These are phyloP conservation scores for Colletotrichum brevisporum DNA, from an alignment of 2,329 filamentous ascomycete genomes.

Conservation along the genomic window DNA sequence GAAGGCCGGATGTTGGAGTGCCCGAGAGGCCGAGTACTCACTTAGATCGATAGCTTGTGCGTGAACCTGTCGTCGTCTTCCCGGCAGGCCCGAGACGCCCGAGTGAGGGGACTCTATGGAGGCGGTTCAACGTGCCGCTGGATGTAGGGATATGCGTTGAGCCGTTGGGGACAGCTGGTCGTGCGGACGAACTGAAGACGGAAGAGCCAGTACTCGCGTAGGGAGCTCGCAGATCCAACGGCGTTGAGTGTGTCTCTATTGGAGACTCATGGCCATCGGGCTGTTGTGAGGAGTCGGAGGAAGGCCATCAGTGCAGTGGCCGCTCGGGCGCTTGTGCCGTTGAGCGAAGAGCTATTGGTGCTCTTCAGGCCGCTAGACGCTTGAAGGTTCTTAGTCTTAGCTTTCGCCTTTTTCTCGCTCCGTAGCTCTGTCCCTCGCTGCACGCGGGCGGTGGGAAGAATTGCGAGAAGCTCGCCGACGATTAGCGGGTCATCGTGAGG, in stretches of 20 bases:
- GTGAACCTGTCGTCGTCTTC: slow-evolving; percentile 70
- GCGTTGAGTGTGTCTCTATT: slow-evolving; percentile 77
- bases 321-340: slow-evolving; percentile 31
- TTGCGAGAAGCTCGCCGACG: slow-evolving; percentile 83
- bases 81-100: slow-evolving; percentile 61
- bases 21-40: slow-evolving; percentile 46
- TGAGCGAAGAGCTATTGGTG: slow-evolving; percentile 44
- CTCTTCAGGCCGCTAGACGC: slow-evolving; percentile 43
- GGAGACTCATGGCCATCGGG: slow-evolving; percentile 71
- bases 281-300: slow-evolving; percentile 54
- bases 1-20: slow-evolving; percentile 47
- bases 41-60: slow-evolving; percentile 60
- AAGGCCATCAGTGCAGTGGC: slow-evolving; percentile 36
- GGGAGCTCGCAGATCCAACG: slow-evolving; percentile 80
- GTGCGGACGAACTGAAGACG: slow-evolving; percentile 71
- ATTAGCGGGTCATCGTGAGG: slow-evolving; percentile 83
- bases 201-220: slow-evolving; percentile 80
- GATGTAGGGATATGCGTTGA: slow-evolving; percentile 59
- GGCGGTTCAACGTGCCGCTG: slow-evolving; percentile 64
- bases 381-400: slow-evolving; percentile 55
- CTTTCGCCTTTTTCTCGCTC: slow-evolving; percentile 74
- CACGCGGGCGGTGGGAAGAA: slow-evolving; percentile 86
- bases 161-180: slow-evolving; percentile 56
- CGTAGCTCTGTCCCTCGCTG: slow-evolving; percentile 70
- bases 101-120: slow-evolving; percentile 66